Conservation (phyloP, 352 stramenopile species). For the Phytophthora idaei region DNA sequence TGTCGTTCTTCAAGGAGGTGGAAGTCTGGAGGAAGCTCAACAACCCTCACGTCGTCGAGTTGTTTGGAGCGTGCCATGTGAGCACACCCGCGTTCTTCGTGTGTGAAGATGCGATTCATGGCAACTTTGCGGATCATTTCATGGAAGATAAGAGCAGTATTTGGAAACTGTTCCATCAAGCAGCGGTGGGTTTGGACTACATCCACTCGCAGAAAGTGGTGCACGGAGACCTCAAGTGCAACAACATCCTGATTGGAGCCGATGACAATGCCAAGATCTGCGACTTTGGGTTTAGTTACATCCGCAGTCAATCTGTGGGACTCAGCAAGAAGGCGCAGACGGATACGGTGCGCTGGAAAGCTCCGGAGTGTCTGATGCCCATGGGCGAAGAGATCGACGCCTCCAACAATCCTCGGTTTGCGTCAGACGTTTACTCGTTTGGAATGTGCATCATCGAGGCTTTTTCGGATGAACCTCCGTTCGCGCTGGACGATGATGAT, state of each 20-base stretch:
- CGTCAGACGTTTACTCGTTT: constrained; percentile 52
- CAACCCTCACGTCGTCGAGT: constrained; percentile 46
- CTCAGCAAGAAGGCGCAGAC: constrained; percentile 35
- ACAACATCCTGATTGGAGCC: constrained; percentile 76
- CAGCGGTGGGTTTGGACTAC: constrained; percentile 61
- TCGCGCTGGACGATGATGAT: constrained; percentile 30
- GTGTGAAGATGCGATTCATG: constrained; percentile 36
- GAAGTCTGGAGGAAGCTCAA: constrained; percentile 43
- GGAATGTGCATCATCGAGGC: constrained; percentile 47
- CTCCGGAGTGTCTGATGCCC: constrained; percentile 40
- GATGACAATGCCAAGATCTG: constrained; percentile 41
- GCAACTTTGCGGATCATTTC: constrained; percentile 40
- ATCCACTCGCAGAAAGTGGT: constrained; percentile 71
- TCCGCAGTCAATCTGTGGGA: constrained; percentile 38
- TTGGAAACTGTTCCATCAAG: constrained; percentile 42
- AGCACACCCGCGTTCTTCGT: constrained; percentile 44
- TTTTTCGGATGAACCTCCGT: constrained; percentile 35
- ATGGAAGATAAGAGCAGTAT: constrained; percentile 24
- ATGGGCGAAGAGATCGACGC: constrained; percentile 18
- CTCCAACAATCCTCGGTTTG: constrained; percentile 31
- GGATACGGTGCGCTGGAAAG: constrained; percentile 40
- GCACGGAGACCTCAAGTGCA: constrained; percentile 89
- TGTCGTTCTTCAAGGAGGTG: constrained; percentile 44
- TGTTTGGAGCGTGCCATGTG: constrained; percentile 61
- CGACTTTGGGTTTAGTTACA: constrained; percentile 48